Conservation (phyloP, 345 rosid genomes). For the Gossypium ekmanianum region DNA sequence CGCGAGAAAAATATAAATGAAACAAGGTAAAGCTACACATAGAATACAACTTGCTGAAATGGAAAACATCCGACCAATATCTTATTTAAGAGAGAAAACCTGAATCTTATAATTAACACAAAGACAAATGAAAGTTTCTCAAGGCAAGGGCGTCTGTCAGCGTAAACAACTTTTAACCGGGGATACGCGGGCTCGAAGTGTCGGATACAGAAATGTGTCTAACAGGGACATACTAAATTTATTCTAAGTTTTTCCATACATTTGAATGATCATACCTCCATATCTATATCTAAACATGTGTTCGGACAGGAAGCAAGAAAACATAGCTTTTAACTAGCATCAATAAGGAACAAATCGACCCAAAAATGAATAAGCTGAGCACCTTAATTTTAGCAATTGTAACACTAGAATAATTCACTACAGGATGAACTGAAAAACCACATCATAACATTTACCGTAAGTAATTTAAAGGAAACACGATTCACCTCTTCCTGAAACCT, state of each 20-base stretch:
- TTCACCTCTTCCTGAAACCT: slow-evolving; percentile 95
- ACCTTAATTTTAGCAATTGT: neutral
- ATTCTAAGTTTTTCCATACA: too few species aligned
- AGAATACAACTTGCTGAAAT: neutral
- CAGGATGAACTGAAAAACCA: neutral
- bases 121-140: neutral
- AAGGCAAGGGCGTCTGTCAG: neutral
- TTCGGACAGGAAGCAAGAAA: too few species aligned
- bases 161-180: neutral
- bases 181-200: too few species aligned
- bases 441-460: neutral
- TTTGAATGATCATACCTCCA: too few species aligned
- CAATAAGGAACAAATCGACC: neutral
- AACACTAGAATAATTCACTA: slow-evolving; percentile 2
- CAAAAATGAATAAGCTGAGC: neutral
- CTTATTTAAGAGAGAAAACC: neutral
- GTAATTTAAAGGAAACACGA: neutral
- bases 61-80: neutral
- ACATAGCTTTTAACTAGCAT: neutral
- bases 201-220: too few species aligned
- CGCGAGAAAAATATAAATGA: neutral
- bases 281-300: too few species aligned
- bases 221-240: too few species aligned
- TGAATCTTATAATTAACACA: neutral
- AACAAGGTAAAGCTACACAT: neutral